Percentiles rank a stretch among this genome's conserved stretches.
Evolutionary conservation across 352 stramenopile genomes (phyloP).

Genomic region (Saprolegnia parasitica): DNA sequence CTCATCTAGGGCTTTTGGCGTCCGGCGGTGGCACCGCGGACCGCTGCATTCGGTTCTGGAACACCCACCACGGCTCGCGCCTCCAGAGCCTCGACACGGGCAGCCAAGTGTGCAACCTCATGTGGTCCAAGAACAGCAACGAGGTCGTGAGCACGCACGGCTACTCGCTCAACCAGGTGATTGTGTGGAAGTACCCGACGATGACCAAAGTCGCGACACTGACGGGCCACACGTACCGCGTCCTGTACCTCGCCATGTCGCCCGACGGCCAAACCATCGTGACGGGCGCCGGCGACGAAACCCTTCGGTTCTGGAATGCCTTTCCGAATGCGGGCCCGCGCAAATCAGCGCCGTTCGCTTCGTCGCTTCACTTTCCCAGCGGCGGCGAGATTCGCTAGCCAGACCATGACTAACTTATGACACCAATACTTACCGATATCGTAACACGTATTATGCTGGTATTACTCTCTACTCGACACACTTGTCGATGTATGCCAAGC

Average conservation of each 20-base stretch:
- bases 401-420: too few species aligned
- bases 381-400: constrained; percentile 66
- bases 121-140: constrained; percentile 97
- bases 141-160: constrained; percentile 98
- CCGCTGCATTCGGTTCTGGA: constrained; percentile 97
- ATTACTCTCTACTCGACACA: too few species aligned
- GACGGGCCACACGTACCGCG: constrained; percentile 93
- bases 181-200: constrained; percentile 95
- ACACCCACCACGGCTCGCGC: constrained; percentile 87
- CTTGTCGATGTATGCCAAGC: too few species aligned
- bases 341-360: constrained; percentile 45
- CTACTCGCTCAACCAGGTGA: constrained; percentile 98
- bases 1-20: constrained; percentile 92
- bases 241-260: constrained; percentile 96
- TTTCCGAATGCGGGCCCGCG: constrained; percentile 82
- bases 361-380: constrained; percentile 53
- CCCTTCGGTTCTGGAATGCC: constrained; percentile 96
- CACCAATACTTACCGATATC: too few species aligned
- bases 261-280: constrained; percentile 97
- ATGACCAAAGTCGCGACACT: constrained; percentile 96
- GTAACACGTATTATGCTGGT: too few species aligned
- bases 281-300: constrained; percentile 96
- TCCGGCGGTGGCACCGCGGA: constrained; percentile 95
- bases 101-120: constrained; percentile 96
- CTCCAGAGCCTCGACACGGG: constrained; percentile 94